Percentiles rank a stretch among this genome's conserved stretches.
These are phyloP conservation scores for Jaltomata sinuosa DNA, from an alignment of 257 asterid genomes.

Conservation along the genomic window DNA sequence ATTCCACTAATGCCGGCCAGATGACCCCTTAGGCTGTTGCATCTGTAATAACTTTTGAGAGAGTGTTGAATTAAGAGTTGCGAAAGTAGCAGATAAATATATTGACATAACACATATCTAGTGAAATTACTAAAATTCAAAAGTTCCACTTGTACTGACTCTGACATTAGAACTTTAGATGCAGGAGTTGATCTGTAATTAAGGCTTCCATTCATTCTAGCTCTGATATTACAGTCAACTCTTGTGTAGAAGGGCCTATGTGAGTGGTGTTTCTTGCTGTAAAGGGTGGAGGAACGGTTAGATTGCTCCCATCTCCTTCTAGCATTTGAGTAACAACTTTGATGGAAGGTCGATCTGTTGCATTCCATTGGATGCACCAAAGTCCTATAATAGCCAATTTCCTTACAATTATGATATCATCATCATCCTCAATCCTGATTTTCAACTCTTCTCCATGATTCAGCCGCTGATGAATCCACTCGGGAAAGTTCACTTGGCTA, in stretches of 20 bases:
- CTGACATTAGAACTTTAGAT: neutral
- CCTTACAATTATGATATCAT: neutral
- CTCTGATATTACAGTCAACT: neutral
- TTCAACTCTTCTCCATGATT: conserved; percentile 6
- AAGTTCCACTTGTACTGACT: neutral
- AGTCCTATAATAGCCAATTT: conserved; percentile 16
- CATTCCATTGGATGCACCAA: conserved; percentile 30
- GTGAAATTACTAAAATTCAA: neutral
- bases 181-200: neutral
- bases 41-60: neutral
- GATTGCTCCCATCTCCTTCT: conserved; percentile 16
- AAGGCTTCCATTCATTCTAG: neutral
- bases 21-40: neutral
- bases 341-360: conserved; percentile 21
- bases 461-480: conserved; percentile 26
- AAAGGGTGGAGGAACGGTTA: conserved; percentile 20
- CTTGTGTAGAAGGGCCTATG: neutral
- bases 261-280: neutral
- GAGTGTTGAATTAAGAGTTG: neutral
- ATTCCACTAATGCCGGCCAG: neutral
- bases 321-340: conserved; percentile 24
- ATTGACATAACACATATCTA: neutral
- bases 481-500: conserved; percentile 22
- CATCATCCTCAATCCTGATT: conserved; percentile 1
- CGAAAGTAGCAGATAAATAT: neutral